Conservation (phyloP, 768 basidiomycete species). For the Suillus plorans region DNA sequence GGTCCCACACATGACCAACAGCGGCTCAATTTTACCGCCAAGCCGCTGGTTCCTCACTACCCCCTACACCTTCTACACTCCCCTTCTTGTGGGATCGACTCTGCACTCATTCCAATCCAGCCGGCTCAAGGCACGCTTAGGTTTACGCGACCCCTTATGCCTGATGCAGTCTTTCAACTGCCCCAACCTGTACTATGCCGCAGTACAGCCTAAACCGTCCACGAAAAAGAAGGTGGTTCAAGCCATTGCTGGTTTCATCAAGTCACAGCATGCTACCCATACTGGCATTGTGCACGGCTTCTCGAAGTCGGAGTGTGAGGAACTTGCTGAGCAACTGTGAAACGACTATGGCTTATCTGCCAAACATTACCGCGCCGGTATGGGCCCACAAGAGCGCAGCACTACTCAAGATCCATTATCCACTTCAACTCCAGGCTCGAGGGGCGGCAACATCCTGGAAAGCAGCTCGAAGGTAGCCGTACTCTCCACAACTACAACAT, state of each 20-base stretch:
- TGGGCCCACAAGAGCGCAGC: constrained; percentile 62
- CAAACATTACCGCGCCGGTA: constrained; percentile 77
- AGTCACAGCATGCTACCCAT: constrained; percentile 50
- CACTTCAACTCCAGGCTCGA: too few species aligned
- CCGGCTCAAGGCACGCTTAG: constrained; percentile 42
- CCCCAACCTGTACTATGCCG: constrained; percentile 77
- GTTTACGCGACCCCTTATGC: constrained; percentile 53
- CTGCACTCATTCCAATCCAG: too few species aligned
- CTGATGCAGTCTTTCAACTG: constrained; percentile 91
- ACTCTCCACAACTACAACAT: too few species aligned
- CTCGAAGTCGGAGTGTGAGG: constrained; percentile 73
- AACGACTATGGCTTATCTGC: too few species aligned
- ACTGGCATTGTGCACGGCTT: constrained; percentile 88
- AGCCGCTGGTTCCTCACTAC: too few species aligned
- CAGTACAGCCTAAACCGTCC: constrained; percentile 50
- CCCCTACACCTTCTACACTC: too few species aligned
- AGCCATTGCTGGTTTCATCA: constrained; percentile 72
- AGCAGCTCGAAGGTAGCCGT: too few species aligned
- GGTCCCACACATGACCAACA: too few species aligned
- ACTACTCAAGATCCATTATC: constrained; percentile 41
- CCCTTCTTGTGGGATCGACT: too few species aligned
- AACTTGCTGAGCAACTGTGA: constrained; percentile 55
- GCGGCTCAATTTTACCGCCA: too few species aligned
- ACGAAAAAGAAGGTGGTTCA: constrained; percentile 43
- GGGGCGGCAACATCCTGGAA: too few species aligned